phyloP scores from a whole-genome alignment of 116 monocot genomes.

The Zostera marina region DNA sequence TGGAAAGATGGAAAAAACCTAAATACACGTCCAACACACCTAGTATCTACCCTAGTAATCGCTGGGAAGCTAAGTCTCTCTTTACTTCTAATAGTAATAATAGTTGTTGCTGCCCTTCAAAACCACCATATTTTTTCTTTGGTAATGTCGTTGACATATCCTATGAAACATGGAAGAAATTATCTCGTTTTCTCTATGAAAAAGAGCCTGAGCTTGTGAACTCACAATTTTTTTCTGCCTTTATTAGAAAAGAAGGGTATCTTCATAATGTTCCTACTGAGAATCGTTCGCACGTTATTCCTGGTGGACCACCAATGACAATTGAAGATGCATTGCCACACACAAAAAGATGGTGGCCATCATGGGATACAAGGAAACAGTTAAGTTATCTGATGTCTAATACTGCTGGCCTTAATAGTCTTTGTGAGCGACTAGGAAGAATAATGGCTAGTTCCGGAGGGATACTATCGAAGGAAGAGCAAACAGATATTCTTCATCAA shows the following conservation, averaged over 20 bases:
- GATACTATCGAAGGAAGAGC: slow-evolving; percentile 47
- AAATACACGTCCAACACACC: slow-evolving; percentile 1
- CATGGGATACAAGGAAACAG: slow-evolving; percentile 86
- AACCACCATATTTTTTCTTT: slow-evolving; percentile 58
- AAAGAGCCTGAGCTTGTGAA: slow-evolving; percentile 49
- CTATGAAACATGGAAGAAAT: slow-evolving; percentile 46
- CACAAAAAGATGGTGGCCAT: slow-evolving; percentile 75
- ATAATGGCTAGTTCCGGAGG: slow-evolving; percentile 41
- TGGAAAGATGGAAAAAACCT: slow-evolving; percentile 2
- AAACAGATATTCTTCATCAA: slow-evolving; percentile 55
- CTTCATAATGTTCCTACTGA: slow-evolving; percentile 69
- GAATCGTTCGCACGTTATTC: slow-evolving; percentile 25
- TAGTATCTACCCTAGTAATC: neutral
- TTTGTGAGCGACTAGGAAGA: slow-evolving; percentile 42
- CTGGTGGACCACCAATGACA: slow-evolving; percentile 45
- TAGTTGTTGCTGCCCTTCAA: slow-evolving; percentile 3
- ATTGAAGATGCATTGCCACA: slow-evolving; percentile 60
- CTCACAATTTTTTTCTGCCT: slow-evolving; percentile 60
- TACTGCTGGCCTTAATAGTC: slow-evolving; percentile 13
- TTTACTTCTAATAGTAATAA: neutral
- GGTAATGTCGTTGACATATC: slow-evolving; percentile 55
- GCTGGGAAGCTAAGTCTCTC: neutral
- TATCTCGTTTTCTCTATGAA: slow-evolving; percentile 58
- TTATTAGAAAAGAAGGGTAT: slow-evolving; percentile 65
- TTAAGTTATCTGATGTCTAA: slow-evolving; percentile 41